Evolutionary conservation across 192 early-diverging fungal species (phyloP).

Genomic region (Bifiguratus adelaidae): DNA sequence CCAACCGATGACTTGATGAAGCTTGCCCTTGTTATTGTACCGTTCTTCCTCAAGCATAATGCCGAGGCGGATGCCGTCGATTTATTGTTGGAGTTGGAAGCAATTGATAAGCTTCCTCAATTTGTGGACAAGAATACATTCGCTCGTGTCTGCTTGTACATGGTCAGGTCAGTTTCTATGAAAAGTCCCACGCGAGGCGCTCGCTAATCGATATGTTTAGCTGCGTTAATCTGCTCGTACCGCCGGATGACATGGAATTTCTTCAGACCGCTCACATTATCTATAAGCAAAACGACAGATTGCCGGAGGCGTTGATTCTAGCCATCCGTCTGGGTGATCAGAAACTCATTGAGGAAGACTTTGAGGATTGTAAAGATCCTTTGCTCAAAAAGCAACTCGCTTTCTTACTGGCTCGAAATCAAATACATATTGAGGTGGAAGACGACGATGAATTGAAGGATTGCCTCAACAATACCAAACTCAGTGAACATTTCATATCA

Average conservation of each 20-base stretch:
- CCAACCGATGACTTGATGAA: conserved; percentile 54
- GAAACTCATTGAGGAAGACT: conserved; percentile 78
- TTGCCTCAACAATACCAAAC: conserved; percentile 80
- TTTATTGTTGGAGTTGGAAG: conserved; percentile 83
- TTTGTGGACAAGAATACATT: conserved; percentile 93
- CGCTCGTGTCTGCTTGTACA: conserved; percentile 90
- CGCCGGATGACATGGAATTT: conserved; percentile 80
- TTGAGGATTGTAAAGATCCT: conserved; percentile 71
- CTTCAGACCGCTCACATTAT: conserved; percentile 82
- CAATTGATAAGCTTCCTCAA: conserved; percentile 61
- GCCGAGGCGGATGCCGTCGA: conserved; percentile 98
- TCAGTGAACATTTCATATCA: conserved; percentile 81
- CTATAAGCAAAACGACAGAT: conserved; percentile 75
- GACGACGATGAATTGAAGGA: conserved; percentile 65
- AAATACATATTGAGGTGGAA: conserved; percentile 78
- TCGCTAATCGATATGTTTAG: conserved; percentile 15
- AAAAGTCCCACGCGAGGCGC: background rate
- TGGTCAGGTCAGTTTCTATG: conserved; percentile 52
- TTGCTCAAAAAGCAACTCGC: conserved; percentile 93
- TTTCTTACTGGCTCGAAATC: conserved; percentile 85
- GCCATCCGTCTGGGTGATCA: conserved; percentile 78
- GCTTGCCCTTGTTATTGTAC: conserved; percentile 78
- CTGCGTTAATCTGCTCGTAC: conserved; percentile 86
- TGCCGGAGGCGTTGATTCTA: conserved; percentile 74
- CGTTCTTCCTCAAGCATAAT: conserved; percentile 94